These are phyloP conservation scores for Thelephora terrestris DNA, from an alignment of 1,284 basidiomycete species.

Conservation along the genomic window DNA sequence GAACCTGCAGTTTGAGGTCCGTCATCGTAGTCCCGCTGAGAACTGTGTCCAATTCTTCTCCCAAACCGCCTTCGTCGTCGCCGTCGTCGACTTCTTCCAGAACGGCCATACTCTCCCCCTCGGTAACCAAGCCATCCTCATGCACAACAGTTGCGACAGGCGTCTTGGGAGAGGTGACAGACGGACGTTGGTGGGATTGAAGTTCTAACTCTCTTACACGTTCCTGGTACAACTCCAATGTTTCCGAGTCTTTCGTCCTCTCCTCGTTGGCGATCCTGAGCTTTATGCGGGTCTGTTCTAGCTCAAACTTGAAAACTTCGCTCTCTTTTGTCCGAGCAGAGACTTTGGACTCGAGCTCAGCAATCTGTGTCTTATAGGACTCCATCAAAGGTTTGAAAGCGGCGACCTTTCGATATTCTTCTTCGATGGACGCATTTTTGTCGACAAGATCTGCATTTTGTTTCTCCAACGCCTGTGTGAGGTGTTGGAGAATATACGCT, in stretches of 20 bases:
- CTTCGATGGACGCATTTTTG: conserved; percentile 83
- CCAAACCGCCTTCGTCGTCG: conserved; percentile 48
- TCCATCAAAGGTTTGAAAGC: conserved; percentile 88
- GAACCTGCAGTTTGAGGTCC: conserved; percentile 79
- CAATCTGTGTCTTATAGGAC: conserved; percentile 84
- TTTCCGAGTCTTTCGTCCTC: conserved; percentile 72
- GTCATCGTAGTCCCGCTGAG: conserved; percentile 83
- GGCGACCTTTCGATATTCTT: conserved; percentile 81
- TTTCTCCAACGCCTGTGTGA: conserved; percentile 68
- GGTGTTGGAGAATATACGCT: conserved; percentile 4
- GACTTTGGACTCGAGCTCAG: conserved; percentile 68
- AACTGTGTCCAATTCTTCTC: conserved; percentile 80
- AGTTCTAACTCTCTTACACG: conserved; percentile 85
- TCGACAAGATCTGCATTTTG: conserved; percentile 90
- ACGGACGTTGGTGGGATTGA: conserved; percentile 37
- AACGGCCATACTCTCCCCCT: conserved; percentile 6
- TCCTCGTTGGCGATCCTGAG: conserved; percentile 63
- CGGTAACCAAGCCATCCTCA: conserved; percentile 5
- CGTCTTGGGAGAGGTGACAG: conserved; percentile 13
- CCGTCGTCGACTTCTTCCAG: conserved; percentile 30
- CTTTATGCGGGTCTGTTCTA: conserved; percentile 64
- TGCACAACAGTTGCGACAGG: conserved; percentile 12
- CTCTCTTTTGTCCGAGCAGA: conserved; percentile 59
- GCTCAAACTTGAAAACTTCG: conserved; percentile 63
- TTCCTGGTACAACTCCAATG: conserved; percentile 84